These are phyloP conservation scores for Fraxinus sp. DNA, from an alignment of 305 asterid species.

Conservation along the genomic window DNA sequence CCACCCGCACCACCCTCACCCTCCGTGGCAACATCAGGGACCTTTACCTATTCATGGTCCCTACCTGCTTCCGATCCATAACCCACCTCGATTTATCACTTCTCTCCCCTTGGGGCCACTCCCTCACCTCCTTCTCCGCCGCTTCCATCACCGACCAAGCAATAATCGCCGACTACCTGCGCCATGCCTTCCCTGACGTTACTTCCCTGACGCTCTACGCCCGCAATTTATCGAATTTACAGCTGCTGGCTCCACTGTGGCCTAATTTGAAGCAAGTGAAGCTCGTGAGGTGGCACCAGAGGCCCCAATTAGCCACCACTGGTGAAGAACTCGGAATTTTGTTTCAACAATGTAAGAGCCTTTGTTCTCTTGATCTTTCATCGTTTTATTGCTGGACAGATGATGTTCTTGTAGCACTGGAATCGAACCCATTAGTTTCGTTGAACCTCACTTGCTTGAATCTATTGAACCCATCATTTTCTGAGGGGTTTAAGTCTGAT, in stretches of 20 bases:
- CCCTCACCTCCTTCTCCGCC: slow-evolving; percentile 52
- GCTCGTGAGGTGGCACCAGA: slow-evolving; percentile 93
- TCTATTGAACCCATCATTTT: slow-evolving; percentile 65
- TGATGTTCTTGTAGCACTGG: slow-evolving; percentile 63
- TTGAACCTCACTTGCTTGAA: slow-evolving; percentile 49
- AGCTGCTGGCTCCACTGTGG: slow-evolving; percentile 56
- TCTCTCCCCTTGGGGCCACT: slow-evolving; percentile 89
- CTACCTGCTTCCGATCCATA: slow-evolving; percentile 60
- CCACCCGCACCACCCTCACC: slow-evolving; percentile 67
- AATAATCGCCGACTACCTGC: slow-evolving; percentile 60
- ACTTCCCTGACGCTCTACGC: slow-evolving; percentile 62
- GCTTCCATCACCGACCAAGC: slow-evolving; percentile 33
- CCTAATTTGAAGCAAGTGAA: slow-evolving; percentile 43
- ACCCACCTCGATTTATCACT: slow-evolving; percentile 77
- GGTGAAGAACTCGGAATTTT: slow-evolving; percentile 64
- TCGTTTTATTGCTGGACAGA: slow-evolving; percentile 89
- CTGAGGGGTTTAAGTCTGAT: slow-evolving; percentile 74
- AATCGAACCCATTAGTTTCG: slow-evolving; percentile 41
- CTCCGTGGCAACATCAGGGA: slow-evolving; percentile 85
- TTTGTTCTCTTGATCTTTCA: slow-evolving; percentile 61
- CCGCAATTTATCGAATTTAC: slow-evolving; percentile 47
- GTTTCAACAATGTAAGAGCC: slow-evolving; percentile 31
- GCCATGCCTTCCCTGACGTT: slow-evolving; percentile 58
- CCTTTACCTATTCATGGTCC: slow-evolving; percentile 44
- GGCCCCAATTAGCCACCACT: slow-evolving; percentile 57